Evolutionary conservation across 768 basidiomycete genomes (phyloP), one percentile per base, ranked within the genome.

Genomic region (Vishniacozyma victoriae): DNA sequence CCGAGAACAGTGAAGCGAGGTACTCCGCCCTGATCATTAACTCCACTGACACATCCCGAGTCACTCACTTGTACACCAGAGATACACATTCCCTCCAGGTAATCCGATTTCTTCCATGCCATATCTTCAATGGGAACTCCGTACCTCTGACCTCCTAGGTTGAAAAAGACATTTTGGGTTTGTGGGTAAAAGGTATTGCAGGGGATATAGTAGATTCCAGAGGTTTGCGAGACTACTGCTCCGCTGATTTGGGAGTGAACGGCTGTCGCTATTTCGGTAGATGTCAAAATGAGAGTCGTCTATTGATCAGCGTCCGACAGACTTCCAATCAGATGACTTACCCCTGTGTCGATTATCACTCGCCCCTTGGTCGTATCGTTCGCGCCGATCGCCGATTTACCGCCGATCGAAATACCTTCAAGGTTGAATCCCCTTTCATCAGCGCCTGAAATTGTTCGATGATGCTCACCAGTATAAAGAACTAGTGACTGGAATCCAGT

Each of bases 1-100:
- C 62, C 65, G 4, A 67, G 55, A 20, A 67, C 52, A 4, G 60
- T 60, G 43, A 62, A 67, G 0, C 26, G n/a, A 6, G 41, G 44
- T 33, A 57, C 54, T 13, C 62, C 64, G 37, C 61, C 59, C 56
- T 67, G 51, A 12, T 5, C 13, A n/a, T 38, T 26, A 43, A 20
- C 26, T 16, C 12, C 27, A 31, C 14, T 29, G 16, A 9, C 20
- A 29, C 41, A 4, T 7, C 23, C 15, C 43, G 27, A 41, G 5
- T 19, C 9, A 43, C 57, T 43, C 38, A 59, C 57, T 39, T 59
- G 57, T 11, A 59, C 53, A 38, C 57, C 57, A 3, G 57, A 59
- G 25, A 59, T 48, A 35, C 57, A 59, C 44, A 48, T 35, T 3
- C 44, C 48, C 11, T 31, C n/a, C 29, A 47, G 46, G 15, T 37